These are phyloP conservation scores for Yamagishiella unicocca DNA, from an alignment of 139 green algal genomes.

Conservation along the genomic window DNA sequence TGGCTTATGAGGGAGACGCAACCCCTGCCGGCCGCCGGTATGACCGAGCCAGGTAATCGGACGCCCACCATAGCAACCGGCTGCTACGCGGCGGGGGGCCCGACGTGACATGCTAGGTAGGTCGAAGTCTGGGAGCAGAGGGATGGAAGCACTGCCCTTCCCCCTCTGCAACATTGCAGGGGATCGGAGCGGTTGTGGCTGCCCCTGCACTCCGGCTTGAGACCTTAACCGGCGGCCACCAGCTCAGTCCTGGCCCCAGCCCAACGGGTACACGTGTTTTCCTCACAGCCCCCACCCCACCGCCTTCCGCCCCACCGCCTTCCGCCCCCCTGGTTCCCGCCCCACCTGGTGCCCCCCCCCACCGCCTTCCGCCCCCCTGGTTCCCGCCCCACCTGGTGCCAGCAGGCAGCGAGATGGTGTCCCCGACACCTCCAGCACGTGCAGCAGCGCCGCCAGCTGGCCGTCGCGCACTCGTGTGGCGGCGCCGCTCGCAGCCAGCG, in stretches of 20 bases:
- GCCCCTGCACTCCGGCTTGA: no score
- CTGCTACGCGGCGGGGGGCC: no score
- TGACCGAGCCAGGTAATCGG: not conserved
- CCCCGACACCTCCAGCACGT: constrained; percentile 20
- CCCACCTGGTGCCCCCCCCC: no score
- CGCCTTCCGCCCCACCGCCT: not conserved
- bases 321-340: not conserved
- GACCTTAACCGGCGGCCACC: no score
- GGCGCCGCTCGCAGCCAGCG: not conserved
- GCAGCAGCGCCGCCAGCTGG: constrained; percentile 36
- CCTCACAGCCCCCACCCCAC: not conserved
- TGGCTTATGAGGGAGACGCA: not conserved
- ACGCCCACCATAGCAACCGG: no score
- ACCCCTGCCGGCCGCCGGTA: not conserved
- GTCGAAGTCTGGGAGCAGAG: no score
- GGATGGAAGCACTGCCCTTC: no score
- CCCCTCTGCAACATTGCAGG: no score
- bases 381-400: not conserved
- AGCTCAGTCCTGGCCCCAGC: no score
- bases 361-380: not conserved
- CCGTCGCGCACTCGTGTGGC: constrained; percentile 8
- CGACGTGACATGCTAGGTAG: no score
- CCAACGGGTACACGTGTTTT: no score
- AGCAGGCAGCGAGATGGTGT: not conserved
- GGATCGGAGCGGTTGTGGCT: no score